Base-by-base conservation (phyloP, 805 yeast genomes). In the Yamadazyma takamatsuzukensis region DNA sequence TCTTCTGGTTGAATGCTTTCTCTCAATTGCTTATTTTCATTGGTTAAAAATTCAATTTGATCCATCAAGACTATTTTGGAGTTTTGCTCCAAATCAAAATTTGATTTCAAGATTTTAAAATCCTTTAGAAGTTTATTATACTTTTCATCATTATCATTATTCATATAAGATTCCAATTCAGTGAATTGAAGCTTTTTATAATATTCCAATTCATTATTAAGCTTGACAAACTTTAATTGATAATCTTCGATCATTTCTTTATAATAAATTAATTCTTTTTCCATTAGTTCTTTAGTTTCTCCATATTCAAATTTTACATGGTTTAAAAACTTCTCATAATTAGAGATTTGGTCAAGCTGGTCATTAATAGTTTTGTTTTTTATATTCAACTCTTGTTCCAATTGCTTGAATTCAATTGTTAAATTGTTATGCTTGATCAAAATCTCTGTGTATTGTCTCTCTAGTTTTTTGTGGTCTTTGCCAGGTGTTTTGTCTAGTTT, bases 21-120 rank as follows among this genome's bases (percentile, higher is more conserved):
- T 34, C 15, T 34, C 28, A 37, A 30, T 24, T 33, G 25, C 14
- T 43, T 40, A 23, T 47, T 53, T 34, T 68, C 66, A 32, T 59
- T 62, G 27, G 70, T 64, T 38, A 74, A 54, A 42, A 57, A 54
- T 45, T 75, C 81, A 26, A 75, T 59, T 51, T 75, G 78, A 44
- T 74, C 79, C 29, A 75, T 71, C 32, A 75, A 68, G 28, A 70
- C 55, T 37, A 68, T 59, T 43, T 73, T 73, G 24, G 77, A 72
- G 44, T 66, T 72, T 29, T 65, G 62, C 44, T 75, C 81, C 15
- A 75, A 53, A 41, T 75, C 80, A 41, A 61, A 66, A 41, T 75
- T 74, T 33, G 69, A 64, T 44, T 69, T 68, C 14, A 75, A 53
- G 2, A 70, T 62, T 31, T 56, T 57, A 43, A 45, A 62, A 27